Percentiles rank a stretch among this genome's conserved stretches.
Evolutionary conservation across 495 filamentous ascomycete species (phyloP).

Genomic region (Hyaloscypha hepaticicola): DNA sequence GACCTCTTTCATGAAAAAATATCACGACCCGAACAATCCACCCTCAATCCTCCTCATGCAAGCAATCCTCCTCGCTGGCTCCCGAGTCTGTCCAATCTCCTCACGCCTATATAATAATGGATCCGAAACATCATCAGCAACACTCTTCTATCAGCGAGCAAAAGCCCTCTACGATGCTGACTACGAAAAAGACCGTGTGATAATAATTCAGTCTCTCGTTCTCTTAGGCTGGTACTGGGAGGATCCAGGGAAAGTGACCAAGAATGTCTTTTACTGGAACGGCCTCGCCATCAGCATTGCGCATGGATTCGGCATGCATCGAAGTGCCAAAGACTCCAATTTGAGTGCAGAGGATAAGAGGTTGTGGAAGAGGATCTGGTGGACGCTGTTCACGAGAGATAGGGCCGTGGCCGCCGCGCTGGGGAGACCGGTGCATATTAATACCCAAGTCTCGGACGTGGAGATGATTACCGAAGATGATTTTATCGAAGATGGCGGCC

Average conservation of each 20-base stretch:
- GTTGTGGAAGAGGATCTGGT: slow-evolving; percentile 21
- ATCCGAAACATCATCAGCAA: background rate
- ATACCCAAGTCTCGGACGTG: slow-evolving; percentile 4
- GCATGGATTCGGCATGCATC: slow-evolving; percentile 17
- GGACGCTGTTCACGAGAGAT: slow-evolving; percentile 19
- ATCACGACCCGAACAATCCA: slow-evolving; percentile 8
- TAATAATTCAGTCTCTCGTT: slow-evolving; percentile 14
- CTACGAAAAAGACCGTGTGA: slow-evolving; percentile 16
- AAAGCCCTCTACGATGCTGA: slow-evolving; percentile 20
- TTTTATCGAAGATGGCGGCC: slow-evolving; percentile 13
- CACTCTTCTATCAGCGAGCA: slow-evolving; percentile 9
- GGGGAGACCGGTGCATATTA: slow-evolving; percentile 10
- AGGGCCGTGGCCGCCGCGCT: slow-evolving; percentile 6
- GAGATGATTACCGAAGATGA: slow-evolving; percentile 16
- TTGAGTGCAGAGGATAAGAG: slow-evolving; percentile 11
- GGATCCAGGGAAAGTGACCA: slow-evolving; percentile 1
- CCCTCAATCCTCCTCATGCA: slow-evolving; percentile 17
- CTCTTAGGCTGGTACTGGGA: slow-evolving; percentile 18
- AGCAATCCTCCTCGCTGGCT: slow-evolving; percentile 10
- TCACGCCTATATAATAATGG: slow-evolving; percentile 4
- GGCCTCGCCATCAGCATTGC: slow-evolving; percentile 14
- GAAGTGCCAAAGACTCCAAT: slow-evolving; percentile 1
- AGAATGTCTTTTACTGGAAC: slow-evolving; percentile 22
- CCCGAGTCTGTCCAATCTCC: slow-evolving; percentile 1
- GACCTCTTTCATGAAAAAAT: slow-evolving; percentile 7